A percentile compares a stretch with the other conserved stretches of the same genome.
phyloP scores from a whole-genome alignment of 345 rosid genomes.

The Pistacia vera region DNA sequence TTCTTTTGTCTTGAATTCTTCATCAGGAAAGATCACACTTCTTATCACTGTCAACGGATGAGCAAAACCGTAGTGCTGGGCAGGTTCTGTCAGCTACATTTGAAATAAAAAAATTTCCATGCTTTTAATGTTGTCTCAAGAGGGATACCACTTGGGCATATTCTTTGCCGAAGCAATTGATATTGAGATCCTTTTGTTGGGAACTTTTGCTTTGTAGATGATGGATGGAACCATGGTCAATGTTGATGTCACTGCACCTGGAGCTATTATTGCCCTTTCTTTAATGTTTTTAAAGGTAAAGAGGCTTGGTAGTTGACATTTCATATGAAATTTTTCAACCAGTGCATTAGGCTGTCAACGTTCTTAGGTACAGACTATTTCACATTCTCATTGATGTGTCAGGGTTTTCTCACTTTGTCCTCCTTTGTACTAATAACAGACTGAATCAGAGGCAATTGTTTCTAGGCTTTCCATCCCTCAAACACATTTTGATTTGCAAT shows the following conservation, averaged over 20 bases:
- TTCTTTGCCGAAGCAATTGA: conserved; percentile 1
- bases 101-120: conserved; percentile 14
- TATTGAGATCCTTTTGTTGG: conserved; percentile 7
- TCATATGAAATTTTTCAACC: conserved; percentile 16
- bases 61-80: conserved; percentile 59
- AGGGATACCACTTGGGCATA: not conserved
- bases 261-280: conserved; percentile 88
- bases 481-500: conserved; percentile 79
- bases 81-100: conserved; percentile 58
- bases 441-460: conserved; percentile 75
- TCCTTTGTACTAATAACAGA: conserved; percentile 49
- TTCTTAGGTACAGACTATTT: not conserved
- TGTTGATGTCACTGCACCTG: conserved; percentile 98
- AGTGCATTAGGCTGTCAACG: not conserved
- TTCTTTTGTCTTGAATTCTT: conserved; percentile 21
- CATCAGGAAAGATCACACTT: conserved; percentile 66
- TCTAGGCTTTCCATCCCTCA: conserved; percentile 85
- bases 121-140: not conserved
- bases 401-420: conserved; percentile 19
- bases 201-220: conserved; percentile 48
- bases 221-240: conserved; percentile 76
- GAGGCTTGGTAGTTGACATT: conserved; percentile 16
- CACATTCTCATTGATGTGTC: not conserved
- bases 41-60: conserved; percentile 56
- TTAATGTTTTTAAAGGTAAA: conserved; percentile 88